phyloP scores from a whole-genome alignment of 768 basidiomycete genomes.

The Podaxis mareebaensis region DNA sequence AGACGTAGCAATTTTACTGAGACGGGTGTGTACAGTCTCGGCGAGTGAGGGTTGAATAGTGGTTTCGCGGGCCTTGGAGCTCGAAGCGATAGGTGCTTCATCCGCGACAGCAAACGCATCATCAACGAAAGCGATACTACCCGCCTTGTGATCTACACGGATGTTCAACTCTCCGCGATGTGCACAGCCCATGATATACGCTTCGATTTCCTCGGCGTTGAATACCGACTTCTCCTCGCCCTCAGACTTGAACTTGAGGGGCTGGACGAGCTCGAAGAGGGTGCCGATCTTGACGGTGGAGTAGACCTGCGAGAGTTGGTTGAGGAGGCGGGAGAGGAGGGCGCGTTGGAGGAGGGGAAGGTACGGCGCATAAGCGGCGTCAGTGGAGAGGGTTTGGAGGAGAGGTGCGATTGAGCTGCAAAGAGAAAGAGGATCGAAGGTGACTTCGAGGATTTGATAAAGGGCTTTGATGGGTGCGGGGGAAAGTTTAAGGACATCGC shows the following conservation, averaged over 20 bases:
- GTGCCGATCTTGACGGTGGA: slow-evolving; percentile 79
- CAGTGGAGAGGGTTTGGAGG: slow-evolving; percentile 56
- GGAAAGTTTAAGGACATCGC: slow-evolving; percentile 80
- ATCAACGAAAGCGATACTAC: slow-evolving; percentile 83
- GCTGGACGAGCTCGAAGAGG: slow-evolving; percentile 76
- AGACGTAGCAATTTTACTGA: slow-evolving; percentile 72
- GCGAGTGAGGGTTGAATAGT: slow-evolving; percentile 70
- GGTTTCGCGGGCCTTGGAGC: slow-evolving; percentile 27
- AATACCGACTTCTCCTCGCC: slow-evolving; percentile 52
- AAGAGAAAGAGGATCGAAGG: slow-evolving; percentile 90
- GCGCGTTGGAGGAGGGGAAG: slow-evolving; percentile 90
- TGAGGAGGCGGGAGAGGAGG: slow-evolving; percentile 85
- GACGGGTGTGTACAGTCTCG: slow-evolving; percentile 73
- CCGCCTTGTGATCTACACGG: slow-evolving; percentile 85
- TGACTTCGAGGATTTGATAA: slow-evolving; percentile 87
- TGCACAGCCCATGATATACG: slow-evolving; percentile 92
- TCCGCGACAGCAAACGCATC: slow-evolving; percentile 60
- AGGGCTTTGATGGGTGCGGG: slow-evolving; percentile 73
- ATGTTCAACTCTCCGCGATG: slow-evolving; percentile 84
- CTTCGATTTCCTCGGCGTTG: slow-evolving; percentile 80
- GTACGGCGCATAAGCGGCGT: slow-evolving; percentile 74
- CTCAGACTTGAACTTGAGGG: slow-evolving; percentile 49
- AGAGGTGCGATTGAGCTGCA: slow-evolving; percentile 79
- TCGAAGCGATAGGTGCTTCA: slow-evolving; percentile 33
- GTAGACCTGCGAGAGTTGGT: slow-evolving; percentile 92